Conservation (phyloP, 2,329 filamentous ascomycete species). For the Apiospora arundinis region DNA sequence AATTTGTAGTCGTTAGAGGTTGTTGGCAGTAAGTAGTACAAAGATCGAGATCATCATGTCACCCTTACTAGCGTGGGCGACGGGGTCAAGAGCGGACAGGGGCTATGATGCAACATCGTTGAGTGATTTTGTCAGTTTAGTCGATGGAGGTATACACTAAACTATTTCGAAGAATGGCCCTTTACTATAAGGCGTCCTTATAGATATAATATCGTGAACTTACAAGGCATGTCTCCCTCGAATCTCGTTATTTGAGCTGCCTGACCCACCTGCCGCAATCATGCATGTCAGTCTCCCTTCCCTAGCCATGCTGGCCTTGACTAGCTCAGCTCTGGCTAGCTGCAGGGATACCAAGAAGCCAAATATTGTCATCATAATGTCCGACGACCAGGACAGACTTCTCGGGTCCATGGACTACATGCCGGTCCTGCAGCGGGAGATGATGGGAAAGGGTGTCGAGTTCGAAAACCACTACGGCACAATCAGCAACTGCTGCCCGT, state of each 20-base stretch:
- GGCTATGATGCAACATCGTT: neutral
- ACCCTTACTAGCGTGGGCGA: neutral
- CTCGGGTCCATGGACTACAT: constrained; percentile 27
- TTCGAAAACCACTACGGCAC: constrained; percentile 40
- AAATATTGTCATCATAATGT: constrained; percentile 34
- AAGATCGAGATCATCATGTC: neutral
- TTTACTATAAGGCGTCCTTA: too few relatives aligned
- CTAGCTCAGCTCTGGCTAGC: neutral
- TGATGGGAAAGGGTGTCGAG: constrained; percentile 33
- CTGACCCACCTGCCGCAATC: neutral
- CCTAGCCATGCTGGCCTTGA: neutral
- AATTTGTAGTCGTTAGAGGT: too few relatives aligned
- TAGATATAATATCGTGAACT: too few relatives aligned
- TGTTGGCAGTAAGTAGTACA: neutral
- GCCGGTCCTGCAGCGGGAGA: constrained; percentile 29
- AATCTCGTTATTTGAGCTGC: neutral
- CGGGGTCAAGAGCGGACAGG: neutral
- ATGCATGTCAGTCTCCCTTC: neutral
- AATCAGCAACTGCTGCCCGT: constrained; percentile 37
- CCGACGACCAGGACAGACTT: constrained; percentile 37
- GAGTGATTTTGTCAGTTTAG: neutral
- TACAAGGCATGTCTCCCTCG: too few relatives aligned
- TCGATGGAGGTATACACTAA: neutral
- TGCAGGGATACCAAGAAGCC: neutral
- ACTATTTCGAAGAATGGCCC: neutral